Percentiles rank a stretch among this genome's conserved stretches.
Conservation (phyloP, 2,329 filamentous ascomycete species). For the Hypocreales sp. region DNA sequence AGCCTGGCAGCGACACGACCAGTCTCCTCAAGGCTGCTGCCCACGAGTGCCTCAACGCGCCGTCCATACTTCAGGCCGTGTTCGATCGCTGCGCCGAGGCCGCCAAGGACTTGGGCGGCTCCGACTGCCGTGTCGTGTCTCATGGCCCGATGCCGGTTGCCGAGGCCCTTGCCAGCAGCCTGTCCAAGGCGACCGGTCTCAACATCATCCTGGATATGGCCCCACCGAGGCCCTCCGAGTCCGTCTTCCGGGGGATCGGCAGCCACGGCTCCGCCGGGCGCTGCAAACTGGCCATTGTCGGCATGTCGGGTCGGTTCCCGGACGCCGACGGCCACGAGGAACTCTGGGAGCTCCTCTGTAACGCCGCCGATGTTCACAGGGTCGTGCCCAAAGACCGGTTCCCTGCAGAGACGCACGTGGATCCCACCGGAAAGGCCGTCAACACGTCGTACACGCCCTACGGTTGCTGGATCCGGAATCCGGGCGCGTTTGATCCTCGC, state of each 20-base stretch:
- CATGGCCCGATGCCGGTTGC: too few relatives aligned
- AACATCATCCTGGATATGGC: too few relatives aligned
- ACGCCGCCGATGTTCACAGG: background rate
- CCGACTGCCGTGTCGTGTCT: too few relatives aligned
- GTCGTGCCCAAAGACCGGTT: constrained; percentile 1
- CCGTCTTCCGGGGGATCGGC: background rate
- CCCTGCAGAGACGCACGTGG: background rate
- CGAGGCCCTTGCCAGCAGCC: too few relatives aligned
- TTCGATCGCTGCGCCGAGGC: too few relatives aligned
- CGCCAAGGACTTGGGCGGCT: too few relatives aligned
- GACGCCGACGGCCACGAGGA: constrained; percentile 17
- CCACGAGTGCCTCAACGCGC: background rate
- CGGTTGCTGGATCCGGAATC: background rate
- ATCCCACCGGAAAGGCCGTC: background rate
- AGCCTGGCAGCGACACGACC: too few relatives aligned
- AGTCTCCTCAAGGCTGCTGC: background rate
- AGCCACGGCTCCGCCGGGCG: background rate
- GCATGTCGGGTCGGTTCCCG: constrained; percentile 27
- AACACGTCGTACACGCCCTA: constrained; percentile 1
- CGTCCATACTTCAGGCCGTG: too few relatives aligned
- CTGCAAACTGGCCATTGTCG: constrained; percentile 51
- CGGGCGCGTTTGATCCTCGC: background rate
- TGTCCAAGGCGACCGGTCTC: too few relatives aligned
- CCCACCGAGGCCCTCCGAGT: too few relatives aligned
- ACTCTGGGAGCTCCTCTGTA: constrained; percentile 42